Conservation (phyloP, 2,329 filamentous ascomycete species). For the Fusarium subtropicale region DNA sequence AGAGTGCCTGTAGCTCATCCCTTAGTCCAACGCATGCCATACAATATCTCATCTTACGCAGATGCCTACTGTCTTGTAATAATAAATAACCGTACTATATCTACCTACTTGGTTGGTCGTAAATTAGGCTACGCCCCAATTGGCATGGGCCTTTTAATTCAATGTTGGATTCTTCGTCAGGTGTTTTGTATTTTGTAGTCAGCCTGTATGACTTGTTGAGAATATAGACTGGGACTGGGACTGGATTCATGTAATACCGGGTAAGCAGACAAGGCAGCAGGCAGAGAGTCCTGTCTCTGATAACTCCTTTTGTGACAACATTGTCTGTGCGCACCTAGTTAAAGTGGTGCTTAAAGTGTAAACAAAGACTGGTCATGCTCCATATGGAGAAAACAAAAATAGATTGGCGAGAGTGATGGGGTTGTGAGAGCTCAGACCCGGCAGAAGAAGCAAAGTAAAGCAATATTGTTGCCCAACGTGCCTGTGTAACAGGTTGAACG, state of each 20-base stretch:
- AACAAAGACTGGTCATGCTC: not conserved
- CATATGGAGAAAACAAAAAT: not conserved
- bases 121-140: conserved; percentile 7
- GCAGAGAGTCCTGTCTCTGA: not conserved
- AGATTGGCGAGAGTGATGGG: not conserved
- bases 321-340: not conserved
- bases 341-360: not conserved
- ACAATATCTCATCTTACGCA: not conserved
- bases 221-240: not conserved
- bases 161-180: not conserved
- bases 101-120: not conserved
- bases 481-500: not conserved
- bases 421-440: not conserved
- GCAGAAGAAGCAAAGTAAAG: not conserved
- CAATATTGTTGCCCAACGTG: not conserved
- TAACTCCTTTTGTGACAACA: not conserved
- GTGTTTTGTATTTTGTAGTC: not conserved
- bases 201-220: conserved; percentile 2
- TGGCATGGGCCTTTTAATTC: not conserved
- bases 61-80: not conserved
- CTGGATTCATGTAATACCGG: not conserved
- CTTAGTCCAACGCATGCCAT: not conserved
- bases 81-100: not conserved
- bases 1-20: not conserved
- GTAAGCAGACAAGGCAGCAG: conserved; percentile 17